A percentile compares a stretch with the other conserved stretches of the same genome.
phyloP scores from a whole-genome alignment of 2,329 filamentous ascomycete species.

The Helminthosporium solani region DNA sequence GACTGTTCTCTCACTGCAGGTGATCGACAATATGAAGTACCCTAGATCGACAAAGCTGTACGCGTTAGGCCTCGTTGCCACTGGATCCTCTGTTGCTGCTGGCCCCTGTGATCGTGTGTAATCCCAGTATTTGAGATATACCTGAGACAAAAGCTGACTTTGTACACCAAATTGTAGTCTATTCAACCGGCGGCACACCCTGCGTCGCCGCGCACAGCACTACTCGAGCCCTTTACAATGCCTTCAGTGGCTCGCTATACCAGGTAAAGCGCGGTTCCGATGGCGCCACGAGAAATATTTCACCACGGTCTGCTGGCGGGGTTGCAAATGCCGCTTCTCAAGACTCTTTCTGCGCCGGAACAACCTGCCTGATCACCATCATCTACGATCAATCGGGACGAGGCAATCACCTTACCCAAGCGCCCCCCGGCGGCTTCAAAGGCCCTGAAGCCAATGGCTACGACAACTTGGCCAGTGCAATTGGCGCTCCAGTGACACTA shows the following conservation, averaged over 20 bases:
- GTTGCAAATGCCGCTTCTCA: slow-evolving; percentile 63
- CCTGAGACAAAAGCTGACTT: background rate
- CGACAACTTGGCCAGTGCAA: slow-evolving; percentile 61
- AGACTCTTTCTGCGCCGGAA: slow-evolving; percentile 60
- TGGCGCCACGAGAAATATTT: slow-evolving; percentile 50
- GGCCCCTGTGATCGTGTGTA: slow-evolving; percentile 56
- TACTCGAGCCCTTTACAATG: slow-evolving; percentile 61
- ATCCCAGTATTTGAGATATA: background rate
- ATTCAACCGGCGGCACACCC: slow-evolving; percentile 59
- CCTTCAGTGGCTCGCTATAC: slow-evolving; percentile 58
- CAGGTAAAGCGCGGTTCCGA: slow-evolving; percentile 61
- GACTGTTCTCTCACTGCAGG: background rate
- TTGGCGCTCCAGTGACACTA: slow-evolving; percentile 61
- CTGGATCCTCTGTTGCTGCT: slow-evolving; percentile 46
- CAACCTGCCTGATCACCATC: slow-evolving; percentile 63
- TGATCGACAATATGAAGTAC: background rate
- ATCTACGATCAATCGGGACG: slow-evolving; percentile 67
- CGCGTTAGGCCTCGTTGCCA: slow-evolving; percentile 14
- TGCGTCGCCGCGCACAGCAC: slow-evolving; percentile 66
- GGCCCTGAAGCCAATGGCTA: slow-evolving; percentile 59
- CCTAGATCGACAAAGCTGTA: slow-evolving; percentile 2
- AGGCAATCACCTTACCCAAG: slow-evolving; percentile 64
- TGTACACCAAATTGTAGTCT: slow-evolving; percentile 42
- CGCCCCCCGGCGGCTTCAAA: slow-evolving; percentile 57
- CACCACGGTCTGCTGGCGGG: slow-evolving; percentile 58